Conservation (phyloP, 1,139 yeast species). For the Hansenula lynferdii region DNA sequence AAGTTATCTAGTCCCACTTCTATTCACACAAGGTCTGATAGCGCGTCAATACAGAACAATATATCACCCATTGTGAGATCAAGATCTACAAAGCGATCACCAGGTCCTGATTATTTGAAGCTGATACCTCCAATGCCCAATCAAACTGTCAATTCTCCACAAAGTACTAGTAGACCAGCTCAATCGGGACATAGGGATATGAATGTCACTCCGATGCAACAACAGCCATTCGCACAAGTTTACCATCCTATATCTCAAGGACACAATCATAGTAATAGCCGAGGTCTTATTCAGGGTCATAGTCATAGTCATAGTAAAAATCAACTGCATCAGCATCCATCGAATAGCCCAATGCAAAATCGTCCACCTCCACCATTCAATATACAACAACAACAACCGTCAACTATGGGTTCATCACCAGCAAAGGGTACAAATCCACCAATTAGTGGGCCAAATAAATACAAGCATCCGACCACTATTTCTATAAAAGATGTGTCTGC, state of each 20-base stretch:
- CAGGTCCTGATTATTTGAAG: constrained; percentile 13
- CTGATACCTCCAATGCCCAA: constrained; percentile 20
- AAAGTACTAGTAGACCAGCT: neutral
- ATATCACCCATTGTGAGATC: constrained; percentile 1
- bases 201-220: too few species aligned
- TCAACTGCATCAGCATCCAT: constrained; percentile 1
- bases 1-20: constrained; percentile 3
- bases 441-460: neutral
- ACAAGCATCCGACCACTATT: constrained; percentile 7
- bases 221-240: too few species aligned
- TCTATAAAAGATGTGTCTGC: constrained; percentile 25
- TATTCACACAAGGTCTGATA: constrained; percentile 6
- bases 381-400: too few species aligned
- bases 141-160: neutral
- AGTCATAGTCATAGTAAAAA: constrained; percentile 1
- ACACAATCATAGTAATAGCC: neutral
- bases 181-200: too few species aligned
- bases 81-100: constrained; percentile 10
- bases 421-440: constrained; percentile 3
- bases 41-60: neutral
- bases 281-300: neutral
- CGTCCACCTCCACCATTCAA: too few species aligned
- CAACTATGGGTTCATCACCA: too few species aligned
- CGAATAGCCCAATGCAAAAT: too few species aligned
- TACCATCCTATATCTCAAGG: too few species aligned